These are phyloP conservation scores for Pythium utonaiense DNA, from an alignment of 352 stramenopile species.

Conservation along the genomic window DNA sequence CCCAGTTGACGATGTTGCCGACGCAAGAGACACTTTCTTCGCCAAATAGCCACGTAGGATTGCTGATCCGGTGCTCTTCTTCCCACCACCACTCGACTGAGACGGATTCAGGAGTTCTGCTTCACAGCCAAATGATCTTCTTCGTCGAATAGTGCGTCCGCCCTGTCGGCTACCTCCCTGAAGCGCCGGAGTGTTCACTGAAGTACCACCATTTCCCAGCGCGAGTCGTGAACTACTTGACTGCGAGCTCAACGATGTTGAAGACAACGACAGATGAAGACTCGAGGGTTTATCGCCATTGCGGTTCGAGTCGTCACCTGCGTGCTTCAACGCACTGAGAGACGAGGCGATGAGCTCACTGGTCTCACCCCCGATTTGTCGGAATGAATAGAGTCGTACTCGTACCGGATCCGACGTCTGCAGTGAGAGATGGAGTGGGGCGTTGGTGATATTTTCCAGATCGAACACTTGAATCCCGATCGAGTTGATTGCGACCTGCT, in stretches of 20 bases:
- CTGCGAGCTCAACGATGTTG: constrained; percentile 20
- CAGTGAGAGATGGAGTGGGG: constrained; percentile 70
- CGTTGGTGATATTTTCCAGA: constrained; percentile 87
- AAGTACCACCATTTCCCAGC: neutral
- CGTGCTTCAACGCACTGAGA: constrained; percentile 3
- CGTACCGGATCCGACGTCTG: constrained; percentile 70
- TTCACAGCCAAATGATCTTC: constrained; percentile 70
- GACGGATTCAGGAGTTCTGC: constrained; percentile 34
- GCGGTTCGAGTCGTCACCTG: neutral
- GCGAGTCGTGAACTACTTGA: constrained; percentile 14
- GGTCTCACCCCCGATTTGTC: constrained; percentile 10
- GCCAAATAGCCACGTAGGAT: constrained; percentile 50
- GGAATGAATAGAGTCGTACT: constrained; percentile 74
- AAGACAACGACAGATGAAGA: constrained; percentile 19
- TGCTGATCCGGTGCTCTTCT: constrained; percentile 36
- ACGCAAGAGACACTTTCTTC: constrained; percentile 23
- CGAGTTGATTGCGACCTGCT: constrained; percentile 82
- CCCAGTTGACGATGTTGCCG: constrained; percentile 12
- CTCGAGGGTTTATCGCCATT: constrained; percentile 6
- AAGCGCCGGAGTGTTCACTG: neutral
- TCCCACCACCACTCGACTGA: constrained; percentile 26
- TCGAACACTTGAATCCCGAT: constrained; percentile 86
- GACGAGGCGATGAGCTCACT: constrained; percentile 6
- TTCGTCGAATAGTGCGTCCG: constrained; percentile 43
- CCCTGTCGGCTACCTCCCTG: constrained; percentile 2